Base-by-base conservation (phyloP, 2,329 filamentous ascomycete species). In the Neocatenulostroma microsporum region DNA sequence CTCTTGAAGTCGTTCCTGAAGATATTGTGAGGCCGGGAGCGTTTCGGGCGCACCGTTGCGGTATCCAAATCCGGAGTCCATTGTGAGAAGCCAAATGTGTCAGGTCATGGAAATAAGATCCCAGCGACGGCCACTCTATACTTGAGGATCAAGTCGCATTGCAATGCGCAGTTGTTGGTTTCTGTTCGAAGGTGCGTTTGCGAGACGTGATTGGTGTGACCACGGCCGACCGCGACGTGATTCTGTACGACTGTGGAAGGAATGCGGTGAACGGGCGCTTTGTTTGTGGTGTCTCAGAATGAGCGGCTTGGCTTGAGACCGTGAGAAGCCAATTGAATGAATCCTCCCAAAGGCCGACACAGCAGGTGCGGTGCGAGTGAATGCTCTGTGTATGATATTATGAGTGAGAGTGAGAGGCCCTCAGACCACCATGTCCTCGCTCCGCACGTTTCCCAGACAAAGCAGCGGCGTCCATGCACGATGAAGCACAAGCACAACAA, bases 1-100 rank as follows among this genome's bases (percentile, higher is more conserved):
- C 37, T 58, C 56, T 19, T 54, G 47, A n/a, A 61, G 42, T 18
- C 54, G 50, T 7, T 60, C 56, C 21, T 58, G 56, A 5, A 61
- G 50, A 34, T 54, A 60, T 33, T 54, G 52, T 8, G 53, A 56
- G n/a, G 52, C 48, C 6, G 53, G 51, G 15, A 54, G 19, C 13
- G 34, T 20, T 5, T 7, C n/a, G 15, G 29, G 18, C 8, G 5
- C 14, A n/a, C 26, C 15, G 27, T 24, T 30, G 34, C 8, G n/a
- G 21, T 26, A 24, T 25, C 12, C 21, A 15, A 21, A 7, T 5
- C 17, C 3, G 15, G 31, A 24, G 31, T 34, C 20, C 31, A 34
- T 34, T 6, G 31, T 26, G 17, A 21, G 23, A n/a, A 8, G 23
- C 8, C n/a, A n/a, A 24, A n/a, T n/a, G 8, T 8, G 23, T 24